Evolutionary conservation across 768 basidiomycete genomes (phyloP).

Genomic region (Tricholoma flavovirens): DNA sequence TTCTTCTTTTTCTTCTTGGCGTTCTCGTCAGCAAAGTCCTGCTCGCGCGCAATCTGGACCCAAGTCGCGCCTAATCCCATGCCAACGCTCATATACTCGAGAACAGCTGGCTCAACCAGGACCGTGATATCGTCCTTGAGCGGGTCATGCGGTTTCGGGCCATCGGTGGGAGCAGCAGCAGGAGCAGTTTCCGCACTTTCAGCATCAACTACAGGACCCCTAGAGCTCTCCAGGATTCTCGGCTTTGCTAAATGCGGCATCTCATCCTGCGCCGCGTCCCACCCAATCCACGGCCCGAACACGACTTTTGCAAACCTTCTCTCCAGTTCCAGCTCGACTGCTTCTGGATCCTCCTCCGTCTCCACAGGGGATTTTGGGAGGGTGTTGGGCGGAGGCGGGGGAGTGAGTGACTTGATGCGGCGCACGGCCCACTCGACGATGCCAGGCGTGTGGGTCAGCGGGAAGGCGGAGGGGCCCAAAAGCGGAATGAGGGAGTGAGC

Average conservation of each 20-base stretch:
- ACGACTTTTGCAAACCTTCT: conserved; percentile 30
- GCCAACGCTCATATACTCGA: conserved; percentile 40
- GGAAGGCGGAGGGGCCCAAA: conserved; percentile 52
- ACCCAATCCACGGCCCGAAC: conserved; percentile 36
- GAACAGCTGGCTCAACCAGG: conserved; percentile 41
- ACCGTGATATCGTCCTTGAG: conserved; percentile 54
- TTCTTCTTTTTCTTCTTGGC: conserved; percentile 32
- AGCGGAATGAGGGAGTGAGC: conserved; percentile 30
- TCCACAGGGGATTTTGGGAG: conserved; percentile 21
- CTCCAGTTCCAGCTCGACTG: conserved; percentile 36
- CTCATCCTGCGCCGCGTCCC: conserved; percentile 31
- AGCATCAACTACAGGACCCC: conserved; percentile 20
- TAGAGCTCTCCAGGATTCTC: conserved; percentile 30
- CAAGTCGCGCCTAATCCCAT: conserved; percentile 63
- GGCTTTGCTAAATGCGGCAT: conserved; percentile 28
- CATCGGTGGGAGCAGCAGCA: conserved; percentile 14
- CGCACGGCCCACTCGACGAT: conserved; percentile 64
- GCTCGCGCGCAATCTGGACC: conserved; percentile 54
- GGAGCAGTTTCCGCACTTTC: conserved; percentile 10
- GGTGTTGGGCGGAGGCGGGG: conserved; percentile 26
- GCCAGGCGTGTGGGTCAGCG: conserved; percentile 58
- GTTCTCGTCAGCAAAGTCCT: conserved; percentile 15
- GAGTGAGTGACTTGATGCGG: conserved; percentile 41
- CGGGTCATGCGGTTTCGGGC: conserved; percentile 40
- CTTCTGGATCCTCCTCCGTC: conserved; percentile 21